Evolutionary conservation across 208 protist genomes (phyloP), one percentile per base, ranked within the genome.

Genomic region (Crithidia mellificae): DNA sequence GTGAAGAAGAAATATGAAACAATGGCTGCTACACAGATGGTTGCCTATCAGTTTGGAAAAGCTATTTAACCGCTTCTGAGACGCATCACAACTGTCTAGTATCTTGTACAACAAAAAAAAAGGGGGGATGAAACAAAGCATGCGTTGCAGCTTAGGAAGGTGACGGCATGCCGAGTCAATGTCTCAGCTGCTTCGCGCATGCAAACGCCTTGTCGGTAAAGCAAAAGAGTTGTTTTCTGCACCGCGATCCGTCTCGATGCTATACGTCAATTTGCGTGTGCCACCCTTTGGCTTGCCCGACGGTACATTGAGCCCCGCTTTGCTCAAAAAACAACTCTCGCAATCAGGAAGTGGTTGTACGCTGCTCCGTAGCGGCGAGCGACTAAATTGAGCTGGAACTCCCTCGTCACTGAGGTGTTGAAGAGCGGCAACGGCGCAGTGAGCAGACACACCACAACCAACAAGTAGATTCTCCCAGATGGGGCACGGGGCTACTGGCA

Each of bases 381-480:
- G 5, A 2, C 19, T 15, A 24, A 34, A 30, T 9, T 2, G 43
- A 0, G 19, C 41, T n/a, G n/a, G n/a, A n/a, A n/a, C 46, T 44
- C 6, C 6, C 22, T 46, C 44, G 4, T 15, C 20, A 2, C 2
- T 25, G 17, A 34, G 30, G 15, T 61, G n/a, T 43, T 70, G 63
- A n/a, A 76, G 56, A 0, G 70, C 70, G 12, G 46, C 34, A 6
- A 58, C 44, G 5, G 56, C 53, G 17, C 63, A 24, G 0, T 38
- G 30, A 15, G 46, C 36, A 14, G 70, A 44, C 19, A 76, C 7
- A 12, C 27, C 51, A 27, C 27, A 52, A 8, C 27, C 17, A 8
- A 44, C 70, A 34, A 76, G 25, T 6, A 70, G 63, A 11, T 20
- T 59, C 17, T 76, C 70, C 70, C 70, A 76, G 17, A 70, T 19